Conservation (phyloP, 208 protist genomes). For the Wallacemonas sp. region DNA sequence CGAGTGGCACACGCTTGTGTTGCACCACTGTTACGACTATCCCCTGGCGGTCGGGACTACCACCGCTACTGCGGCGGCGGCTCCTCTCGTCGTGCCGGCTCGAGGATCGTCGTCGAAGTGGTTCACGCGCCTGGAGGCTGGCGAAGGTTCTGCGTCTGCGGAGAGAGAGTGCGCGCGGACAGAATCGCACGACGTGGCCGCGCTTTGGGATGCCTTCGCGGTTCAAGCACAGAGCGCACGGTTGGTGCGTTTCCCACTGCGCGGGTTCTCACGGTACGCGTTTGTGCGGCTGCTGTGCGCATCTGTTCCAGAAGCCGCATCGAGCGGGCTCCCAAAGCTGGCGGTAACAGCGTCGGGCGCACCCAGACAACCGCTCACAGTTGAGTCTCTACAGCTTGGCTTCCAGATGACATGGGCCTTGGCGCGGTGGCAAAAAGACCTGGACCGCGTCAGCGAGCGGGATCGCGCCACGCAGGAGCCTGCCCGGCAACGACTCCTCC, state of each 20-base stretch:
- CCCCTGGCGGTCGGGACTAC: too few species aligned
- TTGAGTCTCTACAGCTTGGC: constrained; percentile 32
- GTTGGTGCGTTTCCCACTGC: constrained; percentile 45
- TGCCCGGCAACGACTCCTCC: too few species aligned
- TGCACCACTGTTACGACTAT: constrained; percentile 37
- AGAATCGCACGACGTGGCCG: neutral
- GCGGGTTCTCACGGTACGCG: constrained; percentile 36
- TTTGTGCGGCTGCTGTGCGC: constrained; percentile 49
- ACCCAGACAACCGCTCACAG: neutral
- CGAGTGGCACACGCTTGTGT: constrained; percentile 31
- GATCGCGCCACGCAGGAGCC: too few species aligned
- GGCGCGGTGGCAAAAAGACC: constrained; percentile 21
- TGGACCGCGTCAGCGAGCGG: neutral
- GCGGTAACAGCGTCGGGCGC: neutral
- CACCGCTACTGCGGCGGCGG: too few species aligned
- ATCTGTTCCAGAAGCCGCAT: constrained; percentile 18
- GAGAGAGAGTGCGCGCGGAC: neutral
- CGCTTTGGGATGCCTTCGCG: constrained; percentile 18
- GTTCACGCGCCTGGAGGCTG: neutral
- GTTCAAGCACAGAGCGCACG: constrained; percentile 25
- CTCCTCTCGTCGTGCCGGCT: constrained; percentile 7
- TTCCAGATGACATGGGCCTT: constrained; percentile 40
- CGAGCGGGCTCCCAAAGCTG: constrained; percentile 3
- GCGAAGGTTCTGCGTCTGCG: neutral
- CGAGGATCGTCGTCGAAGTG: neutral